Conservation (phyloP, 805 yeast genomes). For the Kodamaea fukazawae region DNA sequence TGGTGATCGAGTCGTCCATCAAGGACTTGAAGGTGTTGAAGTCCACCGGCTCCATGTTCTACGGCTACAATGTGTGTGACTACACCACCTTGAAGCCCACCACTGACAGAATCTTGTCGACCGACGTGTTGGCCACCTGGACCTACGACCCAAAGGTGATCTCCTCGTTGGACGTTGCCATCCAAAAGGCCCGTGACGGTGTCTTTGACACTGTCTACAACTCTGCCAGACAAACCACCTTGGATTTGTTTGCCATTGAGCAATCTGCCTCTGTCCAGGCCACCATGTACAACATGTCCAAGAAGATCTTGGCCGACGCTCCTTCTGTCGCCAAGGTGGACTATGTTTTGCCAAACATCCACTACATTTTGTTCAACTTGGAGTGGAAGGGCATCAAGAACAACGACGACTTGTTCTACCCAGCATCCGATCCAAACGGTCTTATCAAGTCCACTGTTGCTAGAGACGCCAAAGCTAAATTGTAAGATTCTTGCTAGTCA, state of each 20-base stretch:
- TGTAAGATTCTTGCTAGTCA: constrained; percentile 41
- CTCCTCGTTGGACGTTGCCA: constrained; percentile 49
- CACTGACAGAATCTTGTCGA: constrained; percentile 79
- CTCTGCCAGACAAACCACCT: constrained; percentile 65
- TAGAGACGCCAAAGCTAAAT: constrained; percentile 48
- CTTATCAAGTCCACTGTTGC: constrained; percentile 84
- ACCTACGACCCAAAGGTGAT: constrained; percentile 53
- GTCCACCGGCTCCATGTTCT: constrained; percentile 90
- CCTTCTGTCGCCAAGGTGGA: constrained; percentile 61
- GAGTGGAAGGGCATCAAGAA: constrained; percentile 80
- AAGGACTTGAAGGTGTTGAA: constrained; percentile 82
- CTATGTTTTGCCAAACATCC: constrained; percentile 87
- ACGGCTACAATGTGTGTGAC: constrained; percentile 82
- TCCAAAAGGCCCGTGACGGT: constrained; percentile 53
- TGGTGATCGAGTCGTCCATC: constrained; percentile 61
- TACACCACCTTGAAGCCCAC: constrained; percentile 86
- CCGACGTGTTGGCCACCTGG: constrained; percentile 79
- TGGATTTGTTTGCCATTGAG: constrained; percentile 77
- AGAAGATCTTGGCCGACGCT: constrained; percentile 60
- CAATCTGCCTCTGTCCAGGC: constrained; percentile 95
- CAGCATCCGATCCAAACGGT: constrained; percentile 91
- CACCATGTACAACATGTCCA: constrained; percentile 91
- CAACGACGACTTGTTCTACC: constrained; percentile 83
- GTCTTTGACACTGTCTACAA: constrained; percentile 63
- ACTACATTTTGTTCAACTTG: constrained; percentile 77